phyloP scores from a whole-genome alignment of 2,329 filamentous ascomycete genomes.

The Fusarium napiforme region DNA sequence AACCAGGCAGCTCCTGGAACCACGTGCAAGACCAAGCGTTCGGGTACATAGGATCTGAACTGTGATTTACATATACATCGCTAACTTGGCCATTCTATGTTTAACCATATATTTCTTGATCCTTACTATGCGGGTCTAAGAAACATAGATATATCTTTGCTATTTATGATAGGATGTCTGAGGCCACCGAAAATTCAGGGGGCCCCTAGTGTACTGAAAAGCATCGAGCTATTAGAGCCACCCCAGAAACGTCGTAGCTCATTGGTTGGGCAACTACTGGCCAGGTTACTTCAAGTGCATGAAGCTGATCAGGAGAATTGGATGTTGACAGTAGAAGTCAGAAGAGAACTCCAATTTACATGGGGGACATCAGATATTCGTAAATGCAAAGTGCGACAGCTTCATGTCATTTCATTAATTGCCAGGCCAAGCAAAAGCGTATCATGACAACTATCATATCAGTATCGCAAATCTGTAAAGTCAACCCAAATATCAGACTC shows the following conservation, averaged over 20 bases:
- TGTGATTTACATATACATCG: not conserved
- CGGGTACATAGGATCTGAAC: not conserved
- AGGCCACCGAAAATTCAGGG: not conserved
- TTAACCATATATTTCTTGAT: not conserved
- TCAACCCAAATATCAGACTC: constrained; percentile 20
- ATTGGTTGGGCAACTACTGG: constrained; percentile 1
- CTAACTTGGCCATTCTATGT: not conserved
- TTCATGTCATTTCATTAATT: constrained; percentile 16
- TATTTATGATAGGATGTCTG: not conserved
- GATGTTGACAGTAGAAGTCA: not conserved
- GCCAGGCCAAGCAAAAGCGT: constrained; percentile 24
- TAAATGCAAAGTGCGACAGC: not conserved
- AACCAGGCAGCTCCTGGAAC: not conserved
- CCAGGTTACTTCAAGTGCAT: not conserved
- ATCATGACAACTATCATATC: constrained; percentile 41
- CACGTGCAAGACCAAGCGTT: not conserved
- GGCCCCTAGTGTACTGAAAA: not conserved
- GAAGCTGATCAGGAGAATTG: not conserved
- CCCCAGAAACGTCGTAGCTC: not conserved
- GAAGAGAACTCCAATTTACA: too few species aligned
- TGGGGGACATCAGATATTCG: not conserved
- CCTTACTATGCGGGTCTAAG: not conserved
- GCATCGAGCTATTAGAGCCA: not conserved
- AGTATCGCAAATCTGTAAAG: constrained; percentile 24
- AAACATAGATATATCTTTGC: not conserved